Conservation (phyloP, 2,329 filamentous ascomycete species). For the Talaromyces sp. region DNA sequence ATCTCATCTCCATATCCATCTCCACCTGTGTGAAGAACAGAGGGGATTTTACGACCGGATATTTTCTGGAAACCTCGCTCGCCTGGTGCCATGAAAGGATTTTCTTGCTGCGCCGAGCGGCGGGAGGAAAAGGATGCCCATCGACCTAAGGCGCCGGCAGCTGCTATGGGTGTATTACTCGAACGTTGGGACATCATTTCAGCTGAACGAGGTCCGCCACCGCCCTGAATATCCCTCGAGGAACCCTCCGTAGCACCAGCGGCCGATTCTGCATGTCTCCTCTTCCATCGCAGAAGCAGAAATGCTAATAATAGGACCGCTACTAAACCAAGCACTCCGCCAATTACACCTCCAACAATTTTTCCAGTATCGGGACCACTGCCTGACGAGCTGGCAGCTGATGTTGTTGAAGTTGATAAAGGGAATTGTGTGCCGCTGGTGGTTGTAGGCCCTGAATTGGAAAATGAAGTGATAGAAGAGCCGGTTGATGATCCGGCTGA, state of each 20-base stretch:
- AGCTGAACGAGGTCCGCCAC: constrained; percentile 16
- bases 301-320: constrained; percentile 46
- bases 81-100: constrained; percentile 32
- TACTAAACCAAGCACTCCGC: constrained; percentile 57
- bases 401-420: constrained; percentile 3
- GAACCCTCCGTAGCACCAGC: constrained; percentile 18
- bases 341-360: constrained; percentile 62
- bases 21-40: constrained; percentile 46
- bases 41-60: constrained; percentile 47
- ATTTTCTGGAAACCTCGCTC: constrained; percentile 51
- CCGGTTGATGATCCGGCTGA: not conserved
- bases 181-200: constrained; percentile 39
- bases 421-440: not conserved
- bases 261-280: constrained; percentile 13
- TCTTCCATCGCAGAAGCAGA: constrained; percentile 24
- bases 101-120: constrained; percentile 27
- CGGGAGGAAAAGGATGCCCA: constrained; percentile 36
- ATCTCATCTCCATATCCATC: constrained; percentile 44
- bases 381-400: constrained; percentile 16
- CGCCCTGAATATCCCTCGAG: constrained; percentile 25
- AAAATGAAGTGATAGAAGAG: not conserved
- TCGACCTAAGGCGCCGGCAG: constrained; percentile 40
- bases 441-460: not conserved
- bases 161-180: constrained; percentile 39
- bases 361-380: constrained; percentile 43